phyloP scores from a whole-genome alignment of 148 eudicot genomes.

The Camellia sinensis region DNA sequence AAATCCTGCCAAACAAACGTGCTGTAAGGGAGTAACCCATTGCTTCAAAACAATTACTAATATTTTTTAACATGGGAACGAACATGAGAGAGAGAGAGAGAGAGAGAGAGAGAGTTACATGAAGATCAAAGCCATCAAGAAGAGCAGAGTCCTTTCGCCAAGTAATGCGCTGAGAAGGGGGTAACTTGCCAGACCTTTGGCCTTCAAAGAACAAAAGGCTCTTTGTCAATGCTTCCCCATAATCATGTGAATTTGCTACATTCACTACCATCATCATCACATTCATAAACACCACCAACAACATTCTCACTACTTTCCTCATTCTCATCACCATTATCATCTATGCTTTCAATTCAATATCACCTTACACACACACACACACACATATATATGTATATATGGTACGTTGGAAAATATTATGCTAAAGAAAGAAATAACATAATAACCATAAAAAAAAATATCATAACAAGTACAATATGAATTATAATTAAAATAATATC shows the following conservation, averaged over 20 bases:
- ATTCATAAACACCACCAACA: background rate
- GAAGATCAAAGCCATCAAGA: constrained; percentile 38
- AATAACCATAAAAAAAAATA: too few relatives aligned
- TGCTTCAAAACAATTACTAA: too few relatives aligned
- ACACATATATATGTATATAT: background rate
- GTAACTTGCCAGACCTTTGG: constrained; percentile 62
- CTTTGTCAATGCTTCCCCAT: constrained; percentile 25
- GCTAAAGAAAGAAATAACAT: too few relatives aligned
- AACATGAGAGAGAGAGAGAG: background rate
- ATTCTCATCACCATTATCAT: background rate
- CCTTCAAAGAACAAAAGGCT: constrained; percentile 48
- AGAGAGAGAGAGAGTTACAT: constrained; percentile 24
- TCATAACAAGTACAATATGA: too few relatives aligned
- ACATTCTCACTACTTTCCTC: background rate
- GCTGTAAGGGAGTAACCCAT: too few relatives aligned
- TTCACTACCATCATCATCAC: background rate
- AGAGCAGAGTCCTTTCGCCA: constrained; percentile 66
- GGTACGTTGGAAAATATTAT: background rate
- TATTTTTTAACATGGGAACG: too few relatives aligned
- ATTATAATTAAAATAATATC: too few relatives aligned
- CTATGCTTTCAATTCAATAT: background rate
- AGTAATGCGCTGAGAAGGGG: constrained; percentile 40
- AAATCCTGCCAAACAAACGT: too few relatives aligned
- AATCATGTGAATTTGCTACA: constrained; percentile 13
- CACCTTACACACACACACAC: too few relatives aligned